A percentile compares a stretch with the other conserved stretches of the same genome.
phyloP scores from a whole-genome alignment of 805 yeast species.

The Blastobotrys americana region DNA sequence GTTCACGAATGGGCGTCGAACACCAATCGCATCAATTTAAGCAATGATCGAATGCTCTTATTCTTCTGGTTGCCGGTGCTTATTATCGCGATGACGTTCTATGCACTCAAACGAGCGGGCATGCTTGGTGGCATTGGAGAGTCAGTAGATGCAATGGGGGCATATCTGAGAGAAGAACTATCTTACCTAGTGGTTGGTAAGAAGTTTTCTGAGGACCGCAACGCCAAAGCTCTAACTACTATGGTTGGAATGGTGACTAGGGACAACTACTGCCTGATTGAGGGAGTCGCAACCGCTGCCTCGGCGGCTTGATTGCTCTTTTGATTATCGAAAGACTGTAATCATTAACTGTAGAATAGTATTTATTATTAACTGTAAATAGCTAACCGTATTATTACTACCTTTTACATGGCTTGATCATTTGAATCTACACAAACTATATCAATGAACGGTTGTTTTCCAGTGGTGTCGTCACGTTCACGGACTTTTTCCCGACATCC shows the following conservation, averaged over 20 bases:
- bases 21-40: constrained; percentile 26
- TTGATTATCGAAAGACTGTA: neutral
- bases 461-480: too few species aligned
- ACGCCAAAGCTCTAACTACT: neutral
- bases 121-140: neutral
- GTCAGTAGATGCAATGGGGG: neutral
- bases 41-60: constrained; percentile 74
- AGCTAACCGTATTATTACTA: too few species aligned
- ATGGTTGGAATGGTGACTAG: neutral
- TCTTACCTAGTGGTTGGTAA: neutral
- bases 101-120: neutral
- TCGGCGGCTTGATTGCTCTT: too few species aligned
- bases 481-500: too few species aligned
- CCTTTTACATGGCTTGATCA: too few species aligned
- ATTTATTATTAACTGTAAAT: too few species aligned
- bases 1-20: neutral
- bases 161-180: neutral
- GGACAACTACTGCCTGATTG: neutral
- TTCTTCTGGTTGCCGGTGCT: constrained; percentile 90
- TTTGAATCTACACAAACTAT: too few species aligned
- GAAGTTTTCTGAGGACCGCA: neutral
- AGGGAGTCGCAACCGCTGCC: neutral
- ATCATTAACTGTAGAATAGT: neutral
- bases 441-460: too few species aligned
- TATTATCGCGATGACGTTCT: constrained; percentile 23